Percentiles rank a stretch among this genome's conserved stretches.
Conservation (phyloP, 306 rosid genomes). For the Prunus davidiana region DNA sequence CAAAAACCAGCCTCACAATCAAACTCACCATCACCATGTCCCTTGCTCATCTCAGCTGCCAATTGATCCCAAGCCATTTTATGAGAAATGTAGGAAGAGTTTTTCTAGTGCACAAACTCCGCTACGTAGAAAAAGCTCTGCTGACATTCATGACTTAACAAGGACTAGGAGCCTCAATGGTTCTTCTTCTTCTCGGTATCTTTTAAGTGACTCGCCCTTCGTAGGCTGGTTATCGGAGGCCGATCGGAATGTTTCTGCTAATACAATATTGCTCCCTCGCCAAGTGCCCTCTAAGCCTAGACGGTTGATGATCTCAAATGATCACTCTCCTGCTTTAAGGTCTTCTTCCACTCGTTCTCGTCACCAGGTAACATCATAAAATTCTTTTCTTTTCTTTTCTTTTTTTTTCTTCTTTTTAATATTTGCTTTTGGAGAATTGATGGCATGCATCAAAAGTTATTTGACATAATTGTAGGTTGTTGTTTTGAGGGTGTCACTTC, state of each 20-base stretch:
- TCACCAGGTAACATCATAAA: conserved; percentile 46
- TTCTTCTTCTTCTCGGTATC: conserved; percentile 44
- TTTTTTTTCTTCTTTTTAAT: not conserved
- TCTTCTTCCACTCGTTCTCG: conserved; percentile 43
- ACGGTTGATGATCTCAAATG: conserved; percentile 11
- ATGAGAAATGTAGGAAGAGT: conserved; percentile 47
- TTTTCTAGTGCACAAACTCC: conserved; percentile 31
- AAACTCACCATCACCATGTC: conserved; percentile 21
- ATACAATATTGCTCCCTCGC: conserved; percentile 19
- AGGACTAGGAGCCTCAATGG: not conserved
- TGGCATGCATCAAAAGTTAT: not conserved
- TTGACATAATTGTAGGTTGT: conserved; percentile 45
- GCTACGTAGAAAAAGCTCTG: conserved; percentile 46
- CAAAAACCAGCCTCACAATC: conserved; percentile 20
- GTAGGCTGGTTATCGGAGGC: conserved; percentile 53
- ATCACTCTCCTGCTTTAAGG: conserved; percentile 18
- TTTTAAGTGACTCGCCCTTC: conserved; percentile 40
- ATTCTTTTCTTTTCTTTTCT: not conserved
- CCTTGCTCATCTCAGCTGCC: conserved; percentile 79
- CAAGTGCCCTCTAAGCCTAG: conserved; percentile 23
- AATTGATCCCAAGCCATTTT: conserved; percentile 52
- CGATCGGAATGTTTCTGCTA: conserved; percentile 13
- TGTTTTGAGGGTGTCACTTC: conserved; percentile 71
- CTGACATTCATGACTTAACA: conserved; percentile 29
- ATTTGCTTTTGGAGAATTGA: not conserved